phyloP scores from a whole-genome alignment of 75 land plant genomes.

The Cupressus sempervirens region DNA sequence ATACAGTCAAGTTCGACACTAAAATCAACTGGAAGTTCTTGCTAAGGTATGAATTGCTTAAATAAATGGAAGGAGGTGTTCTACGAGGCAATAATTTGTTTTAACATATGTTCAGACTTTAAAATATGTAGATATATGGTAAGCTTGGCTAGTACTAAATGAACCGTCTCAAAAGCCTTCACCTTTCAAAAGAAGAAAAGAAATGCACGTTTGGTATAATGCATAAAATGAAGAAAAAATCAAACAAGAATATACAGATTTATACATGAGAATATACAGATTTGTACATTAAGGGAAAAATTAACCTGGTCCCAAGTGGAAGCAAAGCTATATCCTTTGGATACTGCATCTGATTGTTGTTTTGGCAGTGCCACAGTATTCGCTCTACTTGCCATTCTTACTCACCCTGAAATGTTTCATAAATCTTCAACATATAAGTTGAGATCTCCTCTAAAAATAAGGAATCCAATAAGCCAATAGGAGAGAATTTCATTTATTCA shows the following conservation, averaged over 20 bases:
- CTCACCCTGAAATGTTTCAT: background rate
- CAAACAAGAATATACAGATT: background rate
- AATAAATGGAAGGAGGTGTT: background rate
- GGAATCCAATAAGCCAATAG: background rate
- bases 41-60: background rate
- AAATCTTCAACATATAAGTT: background rate
- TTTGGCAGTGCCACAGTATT: background rate
- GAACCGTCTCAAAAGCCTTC: background rate
- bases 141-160: background rate
- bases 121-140: background rate
- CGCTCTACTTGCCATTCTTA: conserved; percentile 4
- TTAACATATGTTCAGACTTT: background rate
- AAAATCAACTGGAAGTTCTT: background rate
- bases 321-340: conserved; percentile 89
- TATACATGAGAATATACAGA: background rate
- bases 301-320: conserved; percentile 90
- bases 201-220: background rate
- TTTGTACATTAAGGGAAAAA: background rate
- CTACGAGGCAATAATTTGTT: background rate
- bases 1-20: background rate
- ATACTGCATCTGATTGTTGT: conserved; percentile 69
- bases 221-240: background rate
- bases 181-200: background rate
- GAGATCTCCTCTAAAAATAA: background rate
- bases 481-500: background rate